Base-by-base conservation (phyloP, 257 asterid genomes). In the Verbascum thapsus region DNA sequence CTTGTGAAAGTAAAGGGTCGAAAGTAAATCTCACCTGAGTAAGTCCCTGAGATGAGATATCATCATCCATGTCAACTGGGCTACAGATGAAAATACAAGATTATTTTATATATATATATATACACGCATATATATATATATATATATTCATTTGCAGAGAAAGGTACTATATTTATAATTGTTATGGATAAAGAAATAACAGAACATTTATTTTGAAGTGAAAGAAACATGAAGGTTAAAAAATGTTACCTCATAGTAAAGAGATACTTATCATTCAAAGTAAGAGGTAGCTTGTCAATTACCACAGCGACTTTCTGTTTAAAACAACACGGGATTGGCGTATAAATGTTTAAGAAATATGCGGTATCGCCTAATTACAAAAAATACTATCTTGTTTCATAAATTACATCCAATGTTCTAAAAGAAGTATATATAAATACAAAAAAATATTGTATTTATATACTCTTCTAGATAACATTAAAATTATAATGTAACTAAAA, bases 291-390 rank as follows among this genome's bases (percentile, higher is more conserved):
- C 80, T 86, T 85, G 58, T 92, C 99, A 47, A 92, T 68, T 43
- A 92, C 78, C 62, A 94, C 86, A 52, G 99, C 97, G 38, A 79
- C 97, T 87, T 89, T 82, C 96, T 92, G 88, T 81, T 42, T 50
- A 59, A 18, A 71, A 53, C 40, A 60, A 58, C 34, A 68, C 13
- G 18, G 23, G 67, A 12, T 68, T 72, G 40, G 61, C 63, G 69
- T 7, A 42, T 18, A 11, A 8, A 55, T 44, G 51, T 35, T 32
- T 20, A 12, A 40, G 9, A 30, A 47, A n/a, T n/a, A n/a, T n/a
- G n/a, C n/a, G n/a, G n/a, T n/a, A n/a, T n/a, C n/a, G n/a, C n/a
- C n/a, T n/a, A n/a, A n/a, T n/a, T n/a, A n/a, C n/a, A n/a, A n/a
- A n/a, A n/a, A n/a, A n/a, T n/a, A n/a, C n/a, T n/a, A n/a, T n/a